These are phyloP conservation scores for Hanseniaspora lindneri DNA, from an alignment of 805 yeast species.

Conservation along the genomic window DNA sequence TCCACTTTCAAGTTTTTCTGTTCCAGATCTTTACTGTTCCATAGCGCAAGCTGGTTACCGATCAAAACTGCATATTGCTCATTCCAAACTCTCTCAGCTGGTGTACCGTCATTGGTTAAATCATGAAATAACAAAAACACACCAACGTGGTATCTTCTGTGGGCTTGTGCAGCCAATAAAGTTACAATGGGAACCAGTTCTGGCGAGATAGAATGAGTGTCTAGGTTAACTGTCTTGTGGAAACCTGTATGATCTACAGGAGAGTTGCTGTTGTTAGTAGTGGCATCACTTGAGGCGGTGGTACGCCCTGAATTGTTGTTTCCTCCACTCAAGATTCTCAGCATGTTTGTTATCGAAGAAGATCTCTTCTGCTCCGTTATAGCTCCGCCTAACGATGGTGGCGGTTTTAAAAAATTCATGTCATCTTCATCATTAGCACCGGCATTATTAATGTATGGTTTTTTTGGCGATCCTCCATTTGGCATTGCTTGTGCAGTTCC, in stretches of 20 bases:
- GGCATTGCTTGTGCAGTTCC: no score
- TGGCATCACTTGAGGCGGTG: neutral
- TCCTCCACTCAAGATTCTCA: constrained; percentile 15
- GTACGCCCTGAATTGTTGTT: constrained; percentile 2
- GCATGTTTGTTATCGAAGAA: constrained; percentile 9
- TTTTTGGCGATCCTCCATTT: neutral
- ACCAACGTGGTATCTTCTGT: constrained; percentile 66
- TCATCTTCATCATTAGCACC: neutral
- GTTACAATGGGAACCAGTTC: constrained; percentile 58
- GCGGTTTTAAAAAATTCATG: neutral
- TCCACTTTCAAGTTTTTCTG: constrained; percentile 32
- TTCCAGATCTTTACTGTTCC: constrained; percentile 68
- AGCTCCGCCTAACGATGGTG: constrained; percentile 8
- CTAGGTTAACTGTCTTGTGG: constrained; percentile 16
- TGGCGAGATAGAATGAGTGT: constrained; percentile 23
- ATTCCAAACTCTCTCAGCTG: constrained; percentile 73
- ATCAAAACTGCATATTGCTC: constrained; percentile 86
- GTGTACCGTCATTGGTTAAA: constrained; percentile 72
- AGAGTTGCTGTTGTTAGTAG: constrained; percentile 4
- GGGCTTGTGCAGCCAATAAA: constrained; percentile 57
- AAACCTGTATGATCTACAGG: neutral
- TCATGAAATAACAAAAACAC: constrained; percentile 63
- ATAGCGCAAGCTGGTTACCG: constrained; percentile 83
- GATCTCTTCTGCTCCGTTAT: constrained; percentile 13
- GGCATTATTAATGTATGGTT: neutral